Percentiles rank a stretch among this genome's conserved stretches.
phyloP scores from a whole-genome alignment of 192 early-diverging fungal genomes.

The Spizellomyces sp. region DNA sequence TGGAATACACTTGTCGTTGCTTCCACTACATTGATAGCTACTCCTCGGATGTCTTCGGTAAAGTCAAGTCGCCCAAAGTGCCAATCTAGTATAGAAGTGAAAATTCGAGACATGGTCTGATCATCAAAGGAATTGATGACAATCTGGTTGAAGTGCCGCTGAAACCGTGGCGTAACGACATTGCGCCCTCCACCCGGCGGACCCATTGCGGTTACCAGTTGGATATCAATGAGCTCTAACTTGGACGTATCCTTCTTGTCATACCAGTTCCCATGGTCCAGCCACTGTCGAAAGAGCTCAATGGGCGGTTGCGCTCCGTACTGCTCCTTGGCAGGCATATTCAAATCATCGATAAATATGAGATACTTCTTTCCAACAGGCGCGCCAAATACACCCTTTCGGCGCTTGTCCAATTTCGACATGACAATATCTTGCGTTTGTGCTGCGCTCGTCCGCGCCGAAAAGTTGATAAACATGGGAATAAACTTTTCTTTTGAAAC shows the following conservation, averaged over 20 bases:
- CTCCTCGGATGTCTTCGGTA: conserved; percentile 46
- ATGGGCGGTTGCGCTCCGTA: conserved; percentile 67
- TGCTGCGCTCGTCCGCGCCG: conserved; percentile 56
- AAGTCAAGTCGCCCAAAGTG: conserved; percentile 62
- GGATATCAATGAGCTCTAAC: conserved; percentile 60
- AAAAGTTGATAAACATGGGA: conserved; percentile 65
- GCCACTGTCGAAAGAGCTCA: conserved; percentile 62
- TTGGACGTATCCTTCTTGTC: conserved; percentile 62
- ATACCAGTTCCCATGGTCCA: conserved; percentile 69
- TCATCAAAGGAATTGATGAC: conserved; percentile 63
- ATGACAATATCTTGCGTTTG: conserved; percentile 66
- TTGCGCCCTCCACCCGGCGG: conserved; percentile 68
- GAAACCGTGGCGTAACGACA: conserved; percentile 58
- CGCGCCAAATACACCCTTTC: conserved; percentile 64
- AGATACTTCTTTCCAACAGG: conserved; percentile 55
- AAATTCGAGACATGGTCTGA: conserved; percentile 58
- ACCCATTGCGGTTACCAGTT: conserved; percentile 62
- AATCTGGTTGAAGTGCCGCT: conserved; percentile 65
- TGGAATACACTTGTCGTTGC: conserved; percentile 55
- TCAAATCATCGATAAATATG: conserved; percentile 65
- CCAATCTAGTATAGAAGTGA: conserved; percentile 61
- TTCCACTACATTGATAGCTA: conserved; percentile 45
- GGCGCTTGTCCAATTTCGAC: conserved; percentile 63
- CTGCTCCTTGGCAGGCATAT: conserved; percentile 65
- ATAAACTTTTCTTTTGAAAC: conserved; percentile 54